Base-by-base conservation (phyloP, 2,329 filamentous ascomycete genomes). In the Beauveria sp. region DNA sequence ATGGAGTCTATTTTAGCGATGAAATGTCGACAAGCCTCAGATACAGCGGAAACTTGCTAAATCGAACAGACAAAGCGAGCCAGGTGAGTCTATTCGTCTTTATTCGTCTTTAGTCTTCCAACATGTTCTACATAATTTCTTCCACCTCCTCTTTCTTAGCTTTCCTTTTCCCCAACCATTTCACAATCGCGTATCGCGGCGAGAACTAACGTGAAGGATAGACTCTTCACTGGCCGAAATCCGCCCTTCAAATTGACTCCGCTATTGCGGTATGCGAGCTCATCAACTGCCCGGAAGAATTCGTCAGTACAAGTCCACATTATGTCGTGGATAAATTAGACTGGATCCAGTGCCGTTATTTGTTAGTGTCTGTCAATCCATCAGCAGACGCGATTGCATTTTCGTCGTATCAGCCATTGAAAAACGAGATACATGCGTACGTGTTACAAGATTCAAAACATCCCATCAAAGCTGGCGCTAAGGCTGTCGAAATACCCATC, bases 261-360 rank as follows among this genome's bases (percentile, higher is more conserved):
- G 87, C 87, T 0, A 75, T 96, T 50, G 89, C 90, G 37, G 75
- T 97, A 51, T 94, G 92, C 67, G 92, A 97, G 70, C 85, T 97
- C 50, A 85, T 96, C 68, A 96, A 96, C 69, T 79, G 80, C 0
- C 86, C 91, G 0, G 55, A 71, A 0, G 68, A 87, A 50, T 96
- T 90, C 67, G 72, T 80, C 5, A 80, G 76, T 63, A 67, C 9
- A 0, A 64, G 0, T 0, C 87, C 87, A 0, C 84, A 86, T 73
- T 85, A 90, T 52, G 92, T 96, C 9, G 85, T 96, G 1, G 71
- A 82, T 28, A 79, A 91, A 50, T 75, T 88, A 10, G 88, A 96
- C 68, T 97, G 92, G 92, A 92, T 96, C 62, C 91, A 96, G 69
- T 92, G 91, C 28, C 84, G 92, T 48, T 96, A 96, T 72, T 79